Conservation (phyloP, 2,329 filamentous ascomycete species). For the Neurospora sp. region DNA sequence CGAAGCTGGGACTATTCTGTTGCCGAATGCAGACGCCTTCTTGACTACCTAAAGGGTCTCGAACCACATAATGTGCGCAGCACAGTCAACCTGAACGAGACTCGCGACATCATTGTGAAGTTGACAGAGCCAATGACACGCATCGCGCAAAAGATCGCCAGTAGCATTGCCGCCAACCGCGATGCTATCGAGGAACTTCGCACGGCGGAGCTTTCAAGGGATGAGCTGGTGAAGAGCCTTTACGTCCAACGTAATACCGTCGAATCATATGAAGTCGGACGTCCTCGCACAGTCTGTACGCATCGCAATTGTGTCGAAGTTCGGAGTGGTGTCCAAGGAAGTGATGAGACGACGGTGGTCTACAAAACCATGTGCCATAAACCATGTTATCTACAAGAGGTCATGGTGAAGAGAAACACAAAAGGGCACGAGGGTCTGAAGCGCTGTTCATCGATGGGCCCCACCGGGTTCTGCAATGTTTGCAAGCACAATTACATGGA, state of each 20-base stretch:
- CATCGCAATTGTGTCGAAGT: conserved; percentile 20
- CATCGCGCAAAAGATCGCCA: conserved; percentile 23
- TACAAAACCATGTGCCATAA: conserved; percentile 24
- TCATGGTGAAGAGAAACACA: conserved; percentile 17
- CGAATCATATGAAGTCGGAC: conserved; percentile 13
- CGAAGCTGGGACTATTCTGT: conserved; percentile 28
- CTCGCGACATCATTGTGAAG: conserved; percentile 24
- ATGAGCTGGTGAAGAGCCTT: conserved; percentile 20
- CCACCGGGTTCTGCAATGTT: conserved; percentile 10
- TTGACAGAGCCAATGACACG: conserved; percentile 29
- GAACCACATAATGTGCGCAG: conserved; percentile 25
- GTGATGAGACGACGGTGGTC: conserved; percentile 14
- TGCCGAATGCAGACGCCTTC: conserved; percentile 21
- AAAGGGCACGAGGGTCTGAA: conserved; percentile 19
- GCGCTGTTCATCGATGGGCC: conserved; percentile 15
- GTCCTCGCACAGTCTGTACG: conserved; percentile 24
- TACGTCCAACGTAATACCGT: conserved; percentile 19
- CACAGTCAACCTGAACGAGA: conserved; percentile 29
- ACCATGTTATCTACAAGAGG: conserved; percentile 18
- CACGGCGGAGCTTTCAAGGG: conserved; percentile 15
- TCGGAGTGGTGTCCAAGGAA: conserved; percentile 14
- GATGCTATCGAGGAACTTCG: conserved; percentile 21
- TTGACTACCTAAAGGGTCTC: conserved; percentile 21
- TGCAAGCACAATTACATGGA: conserved; percentile 26
- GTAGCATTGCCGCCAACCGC: conserved; percentile 22